Evolutionary conservation across 176 grass and related monocot species (phyloP), one percentile per base, ranked within the genome.

Genomic region (Cenchrus americanus): DNA sequence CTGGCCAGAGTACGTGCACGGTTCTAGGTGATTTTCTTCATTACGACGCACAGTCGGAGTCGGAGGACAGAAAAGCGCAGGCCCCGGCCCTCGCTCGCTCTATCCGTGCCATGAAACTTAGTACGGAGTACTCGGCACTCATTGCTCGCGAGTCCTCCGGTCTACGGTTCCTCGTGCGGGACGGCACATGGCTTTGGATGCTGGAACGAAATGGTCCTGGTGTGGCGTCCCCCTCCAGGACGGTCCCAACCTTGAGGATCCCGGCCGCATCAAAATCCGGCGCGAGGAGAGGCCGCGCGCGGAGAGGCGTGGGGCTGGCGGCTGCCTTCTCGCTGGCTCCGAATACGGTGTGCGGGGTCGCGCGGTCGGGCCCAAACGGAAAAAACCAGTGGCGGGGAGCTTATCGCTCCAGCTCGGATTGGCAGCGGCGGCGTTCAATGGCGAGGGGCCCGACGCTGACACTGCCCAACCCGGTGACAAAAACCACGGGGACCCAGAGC

Each of bases 341-440:
- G 34, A 37, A 80, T 68, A 27, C 86, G 68, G 48, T 73, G 74
- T 58, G 57, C 57, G 58, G 18, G 47, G 50, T 19, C 60, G 30
- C 5, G 22, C 1, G 59, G 42, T 14, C 43, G 21, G n/a, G 6
- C 18, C 1, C 40, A 78, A 26, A 5, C 22, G 2, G 2, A 62
- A 63, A 49, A 63, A 49, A 64, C 76, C 43, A 30, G 24, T 32
- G 60, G 34, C 53, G 5, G 19, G 10, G 19, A 66, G 21, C 68
- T 18, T 46, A 81, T 40, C 85, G 37, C 37, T 58, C 58, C 59
- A 73, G 84, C 76, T 72, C 46, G 75, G 83, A 51, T 42, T 43
- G 81, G 2, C 18, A 44, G 43, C 47, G 47, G 53, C 42, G 6
- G 3, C 18, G 18, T 46, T 73, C 19, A 41, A 71, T 11, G 53